Conservation (phyloP, 352 stramenopile species). For the Aphanomyces euteiches region DNA sequence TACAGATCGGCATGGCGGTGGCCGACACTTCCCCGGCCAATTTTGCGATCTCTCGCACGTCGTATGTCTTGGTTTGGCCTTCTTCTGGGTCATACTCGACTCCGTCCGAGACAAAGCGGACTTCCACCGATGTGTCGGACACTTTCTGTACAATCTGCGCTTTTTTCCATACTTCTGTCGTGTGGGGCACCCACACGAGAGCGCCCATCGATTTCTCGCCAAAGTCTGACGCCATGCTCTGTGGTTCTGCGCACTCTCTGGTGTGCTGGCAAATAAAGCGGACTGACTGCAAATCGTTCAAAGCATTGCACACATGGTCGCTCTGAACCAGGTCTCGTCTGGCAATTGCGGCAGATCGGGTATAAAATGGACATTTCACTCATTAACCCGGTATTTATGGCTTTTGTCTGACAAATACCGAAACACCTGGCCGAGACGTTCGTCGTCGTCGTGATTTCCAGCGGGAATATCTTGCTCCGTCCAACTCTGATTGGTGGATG, state of each 20-base stretch:
- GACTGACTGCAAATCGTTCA: slow-evolving; percentile 1
- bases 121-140: slow-evolving; percentile 34
- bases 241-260: not conserved
- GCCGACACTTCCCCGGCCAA: slow-evolving; percentile 69
- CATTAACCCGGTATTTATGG: not conserved
- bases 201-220: slow-evolving; percentile 37
- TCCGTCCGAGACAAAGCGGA: slow-evolving; percentile 58
- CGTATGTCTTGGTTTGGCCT: slow-evolving; percentile 56
- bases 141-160: slow-evolving; percentile 34
- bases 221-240: not conserved
- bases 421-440: not conserved
- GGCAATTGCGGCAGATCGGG: no score
- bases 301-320: not conserved
- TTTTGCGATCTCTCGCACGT: slow-evolving; percentile 57
- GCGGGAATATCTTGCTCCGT: no score
- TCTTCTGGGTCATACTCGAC: slow-evolving; percentile 57
- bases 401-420: not conserved
- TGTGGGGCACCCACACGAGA: slow-evolving; percentile 78
- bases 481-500: no score
- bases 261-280: not conserved
- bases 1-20: slow-evolving; percentile 79
- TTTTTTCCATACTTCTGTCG: slow-evolving; percentile 72
- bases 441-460: not conserved
- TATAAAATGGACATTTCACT: not conserved
- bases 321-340: not conserved